A percentile compares a stretch with the other conserved stretches of the same genome.
These are phyloP conservation scores for Chenopodium album DNA, from an alignment of 148 eudicot genomes.

Conservation along the genomic window DNA sequence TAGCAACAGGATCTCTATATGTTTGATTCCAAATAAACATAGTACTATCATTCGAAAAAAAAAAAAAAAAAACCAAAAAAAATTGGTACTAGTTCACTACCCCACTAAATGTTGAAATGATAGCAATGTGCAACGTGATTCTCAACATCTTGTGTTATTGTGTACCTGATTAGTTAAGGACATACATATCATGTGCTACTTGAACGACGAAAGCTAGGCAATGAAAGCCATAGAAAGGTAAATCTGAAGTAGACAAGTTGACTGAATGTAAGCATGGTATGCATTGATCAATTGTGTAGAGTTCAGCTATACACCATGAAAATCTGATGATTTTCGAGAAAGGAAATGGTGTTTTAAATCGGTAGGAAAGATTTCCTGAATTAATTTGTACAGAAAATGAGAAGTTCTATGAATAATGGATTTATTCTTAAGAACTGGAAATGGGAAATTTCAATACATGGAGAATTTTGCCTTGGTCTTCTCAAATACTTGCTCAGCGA, in stretches of 20 bases:
- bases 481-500: slow-evolving; percentile 91
- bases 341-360: neutral
- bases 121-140: neutral
- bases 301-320: slow-evolving; percentile 1
- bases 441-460: slow-evolving; percentile 41
- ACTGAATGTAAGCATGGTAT: neutral
- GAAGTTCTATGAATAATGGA: slow-evolving; percentile 9
- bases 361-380: neutral
- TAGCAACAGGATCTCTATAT: neutral
- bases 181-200: neutral
- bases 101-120: neutral
- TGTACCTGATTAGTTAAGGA: neutral
- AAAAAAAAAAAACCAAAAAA: no score
- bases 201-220: neutral
- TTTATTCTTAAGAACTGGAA: slow-evolving; percentile 12
- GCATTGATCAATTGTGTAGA: neutral
- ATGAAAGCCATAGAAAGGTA: neutral
- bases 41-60: no score
- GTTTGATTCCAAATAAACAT: neutral
- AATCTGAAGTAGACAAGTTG: neutral
- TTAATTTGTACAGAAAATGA: slow-evolving; percentile 15
- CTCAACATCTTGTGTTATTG: neutral
- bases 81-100: neutral
- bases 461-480: slow-evolving; percentile 71
- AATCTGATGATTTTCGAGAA: slow-evolving; percentile 12